A percentile compares a stretch with the other conserved stretches of the same genome.
Evolutionary conservation across 2,329 filamentous ascomycete species (phyloP).

Genomic region (Penicillium sp.): DNA sequence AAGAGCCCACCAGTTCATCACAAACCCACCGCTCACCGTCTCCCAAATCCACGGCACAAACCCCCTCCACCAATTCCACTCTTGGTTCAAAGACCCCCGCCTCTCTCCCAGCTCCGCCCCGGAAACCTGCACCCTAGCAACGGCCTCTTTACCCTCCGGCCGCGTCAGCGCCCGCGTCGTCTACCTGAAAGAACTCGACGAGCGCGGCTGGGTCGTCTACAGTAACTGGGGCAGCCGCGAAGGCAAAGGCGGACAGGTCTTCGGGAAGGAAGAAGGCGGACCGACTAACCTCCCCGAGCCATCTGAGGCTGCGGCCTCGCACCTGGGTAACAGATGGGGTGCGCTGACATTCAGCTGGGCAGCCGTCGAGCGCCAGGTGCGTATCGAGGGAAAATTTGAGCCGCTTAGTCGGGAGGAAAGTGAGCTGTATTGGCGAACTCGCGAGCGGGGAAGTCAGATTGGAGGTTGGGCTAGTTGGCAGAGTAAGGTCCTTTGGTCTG

Average conservation of each 20-base stretch:
- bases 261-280: conserved; percentile 24
- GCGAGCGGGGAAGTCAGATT: conserved; percentile 76
- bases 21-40: conserved; percentile 43
- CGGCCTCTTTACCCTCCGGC: conserved; percentile 78
- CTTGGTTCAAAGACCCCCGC: conserved; percentile 80
- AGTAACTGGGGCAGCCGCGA: conserved; percentile 79
- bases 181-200: conserved; percentile 93
- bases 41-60: conserved; percentile 44
- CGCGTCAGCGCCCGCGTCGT: conserved; percentile 82
- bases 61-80: conserved; percentile 82
- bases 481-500: conserved; percentile 67
- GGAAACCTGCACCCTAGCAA: conserved; percentile 85
- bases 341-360: conserved; percentile 91
- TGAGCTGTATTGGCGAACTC: conserved; percentile 62
- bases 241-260: conserved; percentile 45
- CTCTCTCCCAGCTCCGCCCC: conserved; percentile 66
- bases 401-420: conserved; percentile 70
- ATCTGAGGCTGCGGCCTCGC: conserved; percentile 28
- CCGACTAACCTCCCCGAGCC: conserved; percentile 64
- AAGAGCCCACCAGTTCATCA: conserved; percentile 45
- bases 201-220: conserved; percentile 83
- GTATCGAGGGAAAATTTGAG: conserved; percentile 77
- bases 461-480: conserved; percentile 94
- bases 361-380: conserved; percentile 80
- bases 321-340: conserved; percentile 67